A percentile compares a stretch with the other conserved stretches of the same genome.
Conservation (phyloP, 2,329 filamentous ascomycete species). For the Trichoderma citrinoviride region DNA sequence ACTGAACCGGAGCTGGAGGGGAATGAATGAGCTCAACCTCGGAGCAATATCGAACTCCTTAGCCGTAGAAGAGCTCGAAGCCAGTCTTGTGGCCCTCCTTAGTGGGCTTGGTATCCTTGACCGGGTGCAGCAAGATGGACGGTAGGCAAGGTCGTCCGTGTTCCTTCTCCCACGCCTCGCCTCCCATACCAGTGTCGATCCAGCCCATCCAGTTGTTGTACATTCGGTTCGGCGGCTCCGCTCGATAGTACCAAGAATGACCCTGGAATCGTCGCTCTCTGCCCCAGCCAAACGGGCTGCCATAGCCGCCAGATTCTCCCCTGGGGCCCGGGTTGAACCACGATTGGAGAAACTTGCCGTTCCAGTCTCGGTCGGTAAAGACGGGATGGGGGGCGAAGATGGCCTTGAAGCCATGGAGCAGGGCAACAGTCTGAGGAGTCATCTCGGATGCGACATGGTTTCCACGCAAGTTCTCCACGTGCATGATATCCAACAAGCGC, state of each 20-base stretch:
- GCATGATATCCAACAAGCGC: constrained; percentile 71
- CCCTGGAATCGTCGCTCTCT: constrained; percentile 56
- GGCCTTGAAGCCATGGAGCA: constrained; percentile 76
- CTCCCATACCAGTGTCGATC: constrained; percentile 54
- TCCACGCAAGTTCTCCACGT: constrained; percentile 69
- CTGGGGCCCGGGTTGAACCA: constrained; percentile 61
- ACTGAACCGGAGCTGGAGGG: background rate
- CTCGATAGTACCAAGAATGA: constrained; percentile 61
- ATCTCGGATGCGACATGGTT: constrained; percentile 79
- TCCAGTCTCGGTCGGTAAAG: constrained; percentile 75
- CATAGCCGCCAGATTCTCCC: constrained; percentile 52
- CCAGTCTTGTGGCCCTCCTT: constrained; percentile 41
- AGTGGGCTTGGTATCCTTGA: constrained; percentile 57
- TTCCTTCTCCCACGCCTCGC: constrained; percentile 53
- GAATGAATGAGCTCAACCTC: background rate
- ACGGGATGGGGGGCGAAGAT: constrained; percentile 77
- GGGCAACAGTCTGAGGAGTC: constrained; percentile 69
- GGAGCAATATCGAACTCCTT: background rate
- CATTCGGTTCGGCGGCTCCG: constrained; percentile 54
- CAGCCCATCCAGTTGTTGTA: constrained; percentile 65
- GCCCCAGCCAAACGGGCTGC: constrained; percentile 59
- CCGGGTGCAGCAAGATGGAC: constrained; percentile 57
- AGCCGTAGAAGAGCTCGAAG: constrained; percentile 41
- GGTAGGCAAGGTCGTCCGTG: constrained; percentile 59
- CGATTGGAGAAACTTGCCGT: constrained; percentile 49